phyloP scores from a whole-genome alignment of 306 rosid genomes.

The Lathyrus aphaca region DNA sequence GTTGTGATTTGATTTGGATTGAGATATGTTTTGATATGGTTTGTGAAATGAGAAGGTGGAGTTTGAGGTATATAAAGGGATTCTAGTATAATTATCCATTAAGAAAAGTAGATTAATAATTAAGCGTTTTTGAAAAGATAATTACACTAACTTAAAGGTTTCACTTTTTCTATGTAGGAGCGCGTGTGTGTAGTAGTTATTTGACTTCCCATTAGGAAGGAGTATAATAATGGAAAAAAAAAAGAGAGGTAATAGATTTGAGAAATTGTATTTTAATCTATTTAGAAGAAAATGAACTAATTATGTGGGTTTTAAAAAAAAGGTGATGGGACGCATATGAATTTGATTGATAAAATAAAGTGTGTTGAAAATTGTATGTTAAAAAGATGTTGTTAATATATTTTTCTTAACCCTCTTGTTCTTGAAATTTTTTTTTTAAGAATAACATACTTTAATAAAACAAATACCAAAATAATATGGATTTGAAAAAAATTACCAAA shows the following conservation, averaged over 20 bases:
- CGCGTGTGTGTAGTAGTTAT: not conserved
- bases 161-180: not conserved
- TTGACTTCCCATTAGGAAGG: not conserved
- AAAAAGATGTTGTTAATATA: too few relatives aligned
- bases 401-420: too few relatives aligned
- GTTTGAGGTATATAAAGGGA: constrained; percentile 11
- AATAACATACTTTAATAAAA: too few relatives aligned
- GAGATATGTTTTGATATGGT: not conserved
- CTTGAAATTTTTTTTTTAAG: too few relatives aligned
- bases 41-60: not conserved
- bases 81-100: not conserved
- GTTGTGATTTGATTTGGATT: not conserved
- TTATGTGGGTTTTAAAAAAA: too few relatives aligned
- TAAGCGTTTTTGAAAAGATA: not conserved
- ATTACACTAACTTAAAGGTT: not conserved
- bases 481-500: too few relatives aligned
- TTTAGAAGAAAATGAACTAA: too few relatives aligned
- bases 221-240: not conserved
- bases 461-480: too few relatives aligned
- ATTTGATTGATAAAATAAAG: too few relatives aligned
- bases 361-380: too few relatives aligned
- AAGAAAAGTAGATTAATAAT: not conserved
- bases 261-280: too few relatives aligned
- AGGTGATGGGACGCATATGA: too few relatives aligned
- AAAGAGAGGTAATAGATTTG: not conserved